phyloP scores from a whole-genome alignment of 495 filamentous ascomycete genomes.

The Annulohypoxylon stygium region DNA sequence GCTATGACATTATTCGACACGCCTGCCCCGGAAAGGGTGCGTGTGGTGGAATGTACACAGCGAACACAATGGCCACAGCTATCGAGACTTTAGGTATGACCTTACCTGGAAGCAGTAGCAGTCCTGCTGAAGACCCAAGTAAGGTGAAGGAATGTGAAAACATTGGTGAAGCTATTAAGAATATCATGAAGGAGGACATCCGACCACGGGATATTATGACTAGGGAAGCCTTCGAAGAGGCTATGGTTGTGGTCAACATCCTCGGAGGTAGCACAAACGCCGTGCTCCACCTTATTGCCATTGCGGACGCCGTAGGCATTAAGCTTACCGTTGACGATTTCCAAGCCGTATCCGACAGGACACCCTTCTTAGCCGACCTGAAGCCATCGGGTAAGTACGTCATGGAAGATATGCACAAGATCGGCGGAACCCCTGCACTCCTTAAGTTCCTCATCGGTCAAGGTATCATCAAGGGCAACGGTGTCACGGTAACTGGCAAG shows the following conservation, averaged over 20 bases:
- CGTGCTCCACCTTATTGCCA: slow-evolving; percentile 95
- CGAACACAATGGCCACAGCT: slow-evolving; percentile 98
- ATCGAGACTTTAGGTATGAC: slow-evolving; percentile 98
- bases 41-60: slow-evolving; percentile 99
- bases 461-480: slow-evolving; percentile 85
- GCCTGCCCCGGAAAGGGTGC: slow-evolving; percentile 94
- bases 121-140: slow-evolving; percentile 86
- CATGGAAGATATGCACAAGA: slow-evolving; percentile 89
- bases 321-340: slow-evolving; percentile 98
- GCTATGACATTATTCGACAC: slow-evolving; percentile 94
- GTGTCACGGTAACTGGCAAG: slow-evolving; percentile 94
- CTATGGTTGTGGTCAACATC: slow-evolving; percentile 95
- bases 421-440: slow-evolving; percentile 91
- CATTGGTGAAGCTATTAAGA: slow-evolving; percentile 88
- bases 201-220: slow-evolving; percentile 91
- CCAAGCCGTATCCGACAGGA: slow-evolving; percentile 91
- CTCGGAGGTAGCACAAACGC: slow-evolving; percentile 97
- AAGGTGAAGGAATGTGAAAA: slow-evolving; percentile 89
- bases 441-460: slow-evolving; percentile 93
- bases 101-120: slow-evolving; percentile 91
- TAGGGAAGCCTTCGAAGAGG: slow-evolving; percentile 92
- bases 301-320: slow-evolving; percentile 93
- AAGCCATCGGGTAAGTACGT: slow-evolving; percentile 99
- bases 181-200: slow-evolving; percentile 88
- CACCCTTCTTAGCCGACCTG: slow-evolving; percentile 92